These are phyloP conservation scores for Edaphochlamys debaryana DNA, from an alignment of 139 green algal genomes.

Conservation along the genomic window DNA sequence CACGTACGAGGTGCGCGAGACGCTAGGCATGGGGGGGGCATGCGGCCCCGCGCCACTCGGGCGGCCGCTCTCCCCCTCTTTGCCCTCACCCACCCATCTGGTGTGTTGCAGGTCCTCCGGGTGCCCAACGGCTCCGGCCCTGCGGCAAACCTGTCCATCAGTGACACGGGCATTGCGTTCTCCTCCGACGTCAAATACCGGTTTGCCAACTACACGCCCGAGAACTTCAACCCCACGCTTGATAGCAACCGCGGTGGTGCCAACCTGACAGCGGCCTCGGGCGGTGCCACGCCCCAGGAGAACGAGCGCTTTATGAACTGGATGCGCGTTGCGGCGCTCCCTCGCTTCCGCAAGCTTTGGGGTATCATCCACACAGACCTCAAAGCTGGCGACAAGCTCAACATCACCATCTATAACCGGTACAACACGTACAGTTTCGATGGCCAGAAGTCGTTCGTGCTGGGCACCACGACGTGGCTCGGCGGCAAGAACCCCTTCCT, in stretches of 20 bases:
- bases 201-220: conserved; percentile 54
- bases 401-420: conserved; percentile 54
- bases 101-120: too few relatives aligned
- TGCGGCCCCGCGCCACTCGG: too few relatives aligned
- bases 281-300: conserved; percentile 35
- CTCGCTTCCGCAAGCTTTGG: conserved; percentile 73
- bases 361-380: conserved; percentile 57
- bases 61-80: too few relatives aligned
- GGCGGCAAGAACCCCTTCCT: conserved; percentile 85
- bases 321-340: conserved; percentile 87
- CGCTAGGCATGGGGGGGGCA: neutral
- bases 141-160: too few relatives aligned
- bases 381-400: conserved; percentile 54
- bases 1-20: conserved; percentile 63
- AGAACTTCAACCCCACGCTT: conserved; percentile 45
- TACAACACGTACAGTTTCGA: conserved; percentile 90
- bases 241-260: conserved; percentile 40
- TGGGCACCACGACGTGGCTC: conserved; percentile 85
- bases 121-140: too few relatives aligned
- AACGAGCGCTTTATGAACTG: conserved; percentile 97
- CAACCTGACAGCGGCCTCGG: conserved; percentile 29
- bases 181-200: conserved; percentile 48
- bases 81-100: too few relatives aligned
- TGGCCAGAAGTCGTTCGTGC: conserved; percentile 77
- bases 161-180: conserved; percentile 45